Percentiles rank a stretch among this genome's conserved stretches.
phyloP scores from a whole-genome alignment of 495 filamentous ascomycete genomes.

The Rostrohypoxylon terebratum region DNA sequence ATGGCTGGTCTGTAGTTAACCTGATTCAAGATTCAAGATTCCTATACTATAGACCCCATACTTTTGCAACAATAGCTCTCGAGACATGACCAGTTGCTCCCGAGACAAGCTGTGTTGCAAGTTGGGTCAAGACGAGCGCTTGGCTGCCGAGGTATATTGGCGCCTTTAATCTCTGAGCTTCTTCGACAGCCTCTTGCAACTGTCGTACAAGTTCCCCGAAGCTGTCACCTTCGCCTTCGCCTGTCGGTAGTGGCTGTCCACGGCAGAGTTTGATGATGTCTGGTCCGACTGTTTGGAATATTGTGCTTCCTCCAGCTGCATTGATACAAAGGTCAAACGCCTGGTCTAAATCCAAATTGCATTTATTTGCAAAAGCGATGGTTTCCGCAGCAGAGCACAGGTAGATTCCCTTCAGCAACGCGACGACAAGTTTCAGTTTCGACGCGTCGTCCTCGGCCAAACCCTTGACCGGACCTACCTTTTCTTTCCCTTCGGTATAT shows the following conservation, averaged over 20 bases:
- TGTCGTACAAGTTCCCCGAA: conserved; percentile 60
- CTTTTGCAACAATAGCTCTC: conserved; percentile 50
- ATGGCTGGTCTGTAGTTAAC: not conserved
- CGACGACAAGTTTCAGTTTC: conserved; percentile 67
- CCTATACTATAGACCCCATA: conserved; percentile 53
- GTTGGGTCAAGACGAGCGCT: conserved; percentile 53
- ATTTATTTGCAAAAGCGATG: conserved; percentile 70
- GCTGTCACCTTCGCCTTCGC: conserved; percentile 31
- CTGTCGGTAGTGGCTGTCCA: conserved; percentile 38
- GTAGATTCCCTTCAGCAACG: conserved; percentile 72
- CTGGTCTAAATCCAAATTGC: conserved; percentile 72
- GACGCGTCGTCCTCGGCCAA: conserved; percentile 53
- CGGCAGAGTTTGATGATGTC: conserved; percentile 63
- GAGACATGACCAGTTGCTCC: conserved; percentile 40
- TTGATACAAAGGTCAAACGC: conserved; percentile 75
- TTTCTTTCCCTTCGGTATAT: conserved; percentile 60
- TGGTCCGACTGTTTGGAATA: conserved; percentile 68
- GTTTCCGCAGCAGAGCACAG: conserved; percentile 74
- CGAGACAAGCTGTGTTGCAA: conserved; percentile 42
- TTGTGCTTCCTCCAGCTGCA: conserved; percentile 74
- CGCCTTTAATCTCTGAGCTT: conserved; percentile 59
- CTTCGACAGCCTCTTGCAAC: conserved; percentile 63
- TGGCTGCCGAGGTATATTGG: conserved; percentile 56
- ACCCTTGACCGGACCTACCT: conserved; percentile 54
- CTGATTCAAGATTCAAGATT: not conserved